These are phyloP conservation scores for Gossypium davidsonii DNA, from an alignment of 441 rosid species.

Conservation along the genomic window DNA sequence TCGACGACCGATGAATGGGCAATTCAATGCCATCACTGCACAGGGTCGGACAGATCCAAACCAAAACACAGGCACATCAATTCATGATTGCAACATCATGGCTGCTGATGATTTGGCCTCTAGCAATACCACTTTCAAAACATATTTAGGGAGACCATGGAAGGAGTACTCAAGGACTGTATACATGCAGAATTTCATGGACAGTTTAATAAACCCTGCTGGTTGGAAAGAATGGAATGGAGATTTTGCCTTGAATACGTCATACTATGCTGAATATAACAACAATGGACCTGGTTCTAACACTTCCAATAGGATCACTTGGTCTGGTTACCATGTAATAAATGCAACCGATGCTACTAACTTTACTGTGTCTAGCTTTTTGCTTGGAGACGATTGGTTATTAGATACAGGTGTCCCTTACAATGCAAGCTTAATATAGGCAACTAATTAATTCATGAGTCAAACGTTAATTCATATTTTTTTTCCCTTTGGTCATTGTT, in stretches of 20 bases:
- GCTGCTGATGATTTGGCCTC: slow-evolving; percentile 47
- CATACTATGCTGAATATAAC: slow-evolving; percentile 48
- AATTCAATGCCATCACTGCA: slow-evolving; percentile 57
- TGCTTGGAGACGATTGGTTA: slow-evolving; percentile 51
- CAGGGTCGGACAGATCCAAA: slow-evolving; percentile 66
- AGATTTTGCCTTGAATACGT: slow-evolving; percentile 40
- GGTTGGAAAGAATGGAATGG: slow-evolving; percentile 56
- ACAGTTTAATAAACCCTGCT: slow-evolving; percentile 31
- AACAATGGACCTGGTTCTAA: slow-evolving; percentile 49
- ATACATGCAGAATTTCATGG: slow-evolving; percentile 44
- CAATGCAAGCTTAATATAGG: slow-evolving; percentile 23
- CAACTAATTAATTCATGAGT: not conserved
- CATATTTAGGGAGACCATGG: slow-evolving; percentile 72
- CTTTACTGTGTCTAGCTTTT: slow-evolving; percentile 44
- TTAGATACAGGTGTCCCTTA: slow-evolving; percentile 46
- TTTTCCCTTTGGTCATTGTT: not conserved
- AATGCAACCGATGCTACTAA: slow-evolving; percentile 42
- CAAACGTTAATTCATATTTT: not conserved
- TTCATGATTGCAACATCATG: slow-evolving; percentile 40
- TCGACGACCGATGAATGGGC: slow-evolving; percentile 45
- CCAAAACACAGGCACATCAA: slow-evolving; percentile 66
- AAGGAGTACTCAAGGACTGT: slow-evolving; percentile 61
- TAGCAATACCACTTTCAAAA: slow-evolving; percentile 24
- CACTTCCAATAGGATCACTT: slow-evolving; percentile 38
- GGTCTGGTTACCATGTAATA: slow-evolving; percentile 47